These are phyloP conservation scores for Phaeoacremonium minimum DNA, from an alignment of 2,329 filamentous ascomycete species.

Conservation along the genomic window DNA sequence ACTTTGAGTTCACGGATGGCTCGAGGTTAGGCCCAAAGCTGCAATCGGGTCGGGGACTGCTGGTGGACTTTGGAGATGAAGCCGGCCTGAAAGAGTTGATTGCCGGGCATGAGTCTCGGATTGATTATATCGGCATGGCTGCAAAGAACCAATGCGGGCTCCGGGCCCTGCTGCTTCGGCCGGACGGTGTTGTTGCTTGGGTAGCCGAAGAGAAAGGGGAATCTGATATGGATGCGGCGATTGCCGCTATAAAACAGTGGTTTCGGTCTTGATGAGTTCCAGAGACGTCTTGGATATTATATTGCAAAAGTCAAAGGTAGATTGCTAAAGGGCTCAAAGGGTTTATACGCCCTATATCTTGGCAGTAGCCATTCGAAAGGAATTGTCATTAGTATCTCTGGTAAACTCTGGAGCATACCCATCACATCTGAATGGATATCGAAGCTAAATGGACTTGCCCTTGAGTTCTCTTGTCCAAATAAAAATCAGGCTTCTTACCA, in stretches of 20 bases:
- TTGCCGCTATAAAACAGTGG: not conserved
- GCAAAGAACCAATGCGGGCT: not conserved
- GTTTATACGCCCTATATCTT: too few relatives aligned
- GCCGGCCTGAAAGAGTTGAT: not conserved
- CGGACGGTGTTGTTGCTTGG: not conserved
- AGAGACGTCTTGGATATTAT: too few relatives aligned
- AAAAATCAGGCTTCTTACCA: too few relatives aligned
- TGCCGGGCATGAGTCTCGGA: not conserved
- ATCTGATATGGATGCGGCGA: not conserved
- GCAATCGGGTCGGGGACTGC: conserved; percentile 18
- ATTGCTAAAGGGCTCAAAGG: too few relatives aligned
- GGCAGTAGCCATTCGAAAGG: too few relatives aligned
- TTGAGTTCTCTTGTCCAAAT: too few relatives aligned
- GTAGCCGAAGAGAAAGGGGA: not conserved
- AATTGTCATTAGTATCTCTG: too few relatives aligned
- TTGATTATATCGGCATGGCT: not conserved
- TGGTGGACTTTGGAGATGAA: conserved; percentile 17
- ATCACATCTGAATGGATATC: too few relatives aligned
- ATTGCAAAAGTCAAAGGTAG: too few relatives aligned
- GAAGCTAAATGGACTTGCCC: too few relatives aligned
- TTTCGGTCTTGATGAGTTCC: too few relatives aligned
- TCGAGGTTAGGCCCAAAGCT: conserved; percentile 22
- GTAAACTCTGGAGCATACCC: too few relatives aligned
- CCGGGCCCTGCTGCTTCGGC: not conserved
- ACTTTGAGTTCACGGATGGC: conserved; percentile 8